phyloP scores from a whole-genome alignment of 352 stramenopile species.

The Pythium apleroticum region DNA sequence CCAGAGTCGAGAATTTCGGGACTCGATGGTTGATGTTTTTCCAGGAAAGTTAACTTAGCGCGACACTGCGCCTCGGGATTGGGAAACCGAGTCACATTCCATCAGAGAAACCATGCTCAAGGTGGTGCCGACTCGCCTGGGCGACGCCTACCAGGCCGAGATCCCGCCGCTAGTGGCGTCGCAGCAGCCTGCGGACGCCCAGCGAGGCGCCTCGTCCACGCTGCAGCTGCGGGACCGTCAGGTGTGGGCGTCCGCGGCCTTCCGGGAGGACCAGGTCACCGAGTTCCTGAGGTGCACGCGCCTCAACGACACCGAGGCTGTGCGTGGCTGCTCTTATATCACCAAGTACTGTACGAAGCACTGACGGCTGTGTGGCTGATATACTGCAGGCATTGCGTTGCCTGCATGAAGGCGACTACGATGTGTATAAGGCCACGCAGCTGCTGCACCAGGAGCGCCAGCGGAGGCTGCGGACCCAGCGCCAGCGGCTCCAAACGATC shows the following conservation, averaged over 20 bases:
- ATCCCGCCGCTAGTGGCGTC: slow-evolving; percentile 48
- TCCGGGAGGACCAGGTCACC: slow-evolving; percentile 39
- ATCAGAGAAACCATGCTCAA: slow-evolving; percentile 21
- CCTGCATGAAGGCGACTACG: slow-evolving; percentile 56
- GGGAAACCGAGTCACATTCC: not conserved
- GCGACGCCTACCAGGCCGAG: slow-evolving; percentile 46
- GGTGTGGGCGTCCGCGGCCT: slow-evolving; percentile 38
- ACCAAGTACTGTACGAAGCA: slow-evolving; percentile 1
- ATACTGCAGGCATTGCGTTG: slow-evolving; percentile 52
- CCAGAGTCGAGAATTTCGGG: not conserved
- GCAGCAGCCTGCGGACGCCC: slow-evolving; percentile 20
- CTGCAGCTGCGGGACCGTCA: slow-evolving; percentile 28
- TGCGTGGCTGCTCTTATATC: slow-evolving; percentile 22
- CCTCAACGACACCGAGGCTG: slow-evolving; percentile 55
- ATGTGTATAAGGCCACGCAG: slow-evolving; percentile 39
- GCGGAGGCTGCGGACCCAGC: slow-evolving; percentile 25
- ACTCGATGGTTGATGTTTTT: not conserved
- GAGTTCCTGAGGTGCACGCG: slow-evolving; percentile 54
- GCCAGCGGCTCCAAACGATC: slow-evolving; percentile 32
- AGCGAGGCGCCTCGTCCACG: not conserved
- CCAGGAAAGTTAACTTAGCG: slow-evolving; percentile 8
- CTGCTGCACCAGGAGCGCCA: slow-evolving; percentile 41
- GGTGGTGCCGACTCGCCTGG: slow-evolving; percentile 32
- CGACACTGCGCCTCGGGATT: not conserved
- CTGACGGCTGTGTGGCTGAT: not conserved